These are phyloP conservation scores for Aspergillus felis DNA, from an alignment of 2,329 filamentous ascomycete species.

Conservation along the genomic window DNA sequence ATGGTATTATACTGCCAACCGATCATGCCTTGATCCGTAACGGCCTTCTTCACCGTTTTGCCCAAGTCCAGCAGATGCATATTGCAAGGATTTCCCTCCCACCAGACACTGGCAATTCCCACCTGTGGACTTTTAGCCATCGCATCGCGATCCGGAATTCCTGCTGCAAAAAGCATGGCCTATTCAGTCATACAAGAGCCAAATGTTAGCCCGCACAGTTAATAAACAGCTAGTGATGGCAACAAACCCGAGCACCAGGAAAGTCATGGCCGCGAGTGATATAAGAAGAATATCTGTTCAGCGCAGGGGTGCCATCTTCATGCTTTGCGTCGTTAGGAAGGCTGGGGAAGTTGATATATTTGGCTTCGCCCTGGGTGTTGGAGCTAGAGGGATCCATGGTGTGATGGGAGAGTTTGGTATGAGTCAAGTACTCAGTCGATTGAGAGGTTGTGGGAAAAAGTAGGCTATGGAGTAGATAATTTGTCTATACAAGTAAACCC, in stretches of 20 bases:
- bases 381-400: slow-evolving; percentile 23
- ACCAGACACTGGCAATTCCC: slow-evolving; percentile 89
- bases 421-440: slow-evolving; percentile 5
- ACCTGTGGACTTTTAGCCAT: slow-evolving; percentile 93
- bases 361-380: slow-evolving; percentile 40
- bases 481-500: not conserved
- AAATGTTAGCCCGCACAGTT: not conserved
- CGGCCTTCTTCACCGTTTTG: slow-evolving; percentile 77
- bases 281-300: slow-evolving; percentile 83
- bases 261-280: slow-evolving; percentile 85
- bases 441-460: not conserved
- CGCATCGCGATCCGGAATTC: slow-evolving; percentile 73
- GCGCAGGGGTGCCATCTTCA: slow-evolving; percentile 56
- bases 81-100: slow-evolving; percentile 96
- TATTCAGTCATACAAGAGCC: slow-evolving; percentile 30
- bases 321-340: slow-evolving; percentile 49
- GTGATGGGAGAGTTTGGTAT: not conserved
- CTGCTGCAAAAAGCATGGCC: slow-evolving; percentile 94
- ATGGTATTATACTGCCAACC: slow-evolving; percentile 94
- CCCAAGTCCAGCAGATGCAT: slow-evolving; percentile 75
- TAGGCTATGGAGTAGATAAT: not conserved
- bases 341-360: slow-evolving; percentile 56
- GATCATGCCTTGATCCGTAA: slow-evolving; percentile 80
- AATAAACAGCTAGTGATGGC: not conserved
- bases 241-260: slow-evolving; percentile 74